Evolutionary conservation across 768 basidiomycete genomes (phyloP), one percentile per base, ranked within the genome.

Genomic region (Trametes punicea): DNA sequence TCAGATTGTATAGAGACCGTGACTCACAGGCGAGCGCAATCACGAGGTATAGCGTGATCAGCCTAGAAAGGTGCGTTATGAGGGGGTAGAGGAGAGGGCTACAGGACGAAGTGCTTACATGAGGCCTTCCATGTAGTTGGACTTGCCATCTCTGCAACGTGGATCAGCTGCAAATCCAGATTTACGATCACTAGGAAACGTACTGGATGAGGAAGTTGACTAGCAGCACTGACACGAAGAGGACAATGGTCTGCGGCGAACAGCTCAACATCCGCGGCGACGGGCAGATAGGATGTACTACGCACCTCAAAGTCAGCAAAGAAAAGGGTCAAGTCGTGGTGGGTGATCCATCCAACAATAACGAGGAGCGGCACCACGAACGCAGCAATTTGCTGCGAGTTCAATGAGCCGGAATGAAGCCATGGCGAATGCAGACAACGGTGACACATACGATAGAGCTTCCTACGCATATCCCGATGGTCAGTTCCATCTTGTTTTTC

Each of bases 111-210:
- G 39, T 50, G 15, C 73, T 49, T 50, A 63, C 90, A 94, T 88
- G 39, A 92, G 68, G 30, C 94, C 94, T 73, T 95, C 93, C 86
- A 96, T 89, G 67, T 92, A 94, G 66, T 95, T 94, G 15, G 88
- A 87, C 64, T 86, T 87, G 41, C 93, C 93, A 60, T 91, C 88
- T 73, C 84, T 82, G 62, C 23, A 21, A 13, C 6, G 11, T 5
- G 21, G 5, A 16, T 44, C 13, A 44, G 42, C 11, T 4, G 4
- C 11, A 3, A 11, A 1, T 5, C 21, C 11, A 26, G 4, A 6
- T 8, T 3, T 2, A 21, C 3, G 23, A 13, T 25, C 18, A 15
- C 25, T 5, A 18, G 13, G 11, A 4, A 1, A 58, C 62, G 21
- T 56, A 63, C 60, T 64, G 40, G 45, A 31, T 59, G 25, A 95